phyloP scores from a whole-genome alignment of 805 yeast species.

The Isabelozyma rhagii region DNA sequence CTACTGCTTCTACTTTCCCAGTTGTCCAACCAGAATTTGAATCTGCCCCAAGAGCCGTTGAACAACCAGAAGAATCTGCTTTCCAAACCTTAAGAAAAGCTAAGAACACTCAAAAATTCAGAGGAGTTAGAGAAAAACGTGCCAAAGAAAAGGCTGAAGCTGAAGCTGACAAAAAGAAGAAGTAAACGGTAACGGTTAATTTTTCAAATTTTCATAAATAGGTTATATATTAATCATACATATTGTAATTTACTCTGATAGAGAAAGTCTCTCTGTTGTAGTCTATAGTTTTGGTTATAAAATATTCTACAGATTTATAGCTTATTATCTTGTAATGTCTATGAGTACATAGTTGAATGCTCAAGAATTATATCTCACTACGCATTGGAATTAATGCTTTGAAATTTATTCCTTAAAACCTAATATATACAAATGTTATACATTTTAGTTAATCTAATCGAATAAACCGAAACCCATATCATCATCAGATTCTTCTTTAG shows the following conservation, averaged over 20 bases:
- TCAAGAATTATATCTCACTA: no score
- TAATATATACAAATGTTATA: constrained; percentile 3
- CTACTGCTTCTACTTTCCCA: constrained; percentile 85
- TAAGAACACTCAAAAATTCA: constrained; percentile 88
- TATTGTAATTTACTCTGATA: neutral
- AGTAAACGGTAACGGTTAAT: constrained; percentile 46
- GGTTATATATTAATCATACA: neutral
- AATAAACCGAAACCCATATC: constrained; percentile 47
- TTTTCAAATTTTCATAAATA: neutral
- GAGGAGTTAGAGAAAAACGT: constrained; percentile 97
- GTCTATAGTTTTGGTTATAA: no score
- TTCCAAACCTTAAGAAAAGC: constrained; percentile 95
- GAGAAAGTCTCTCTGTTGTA: no score
- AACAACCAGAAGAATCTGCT: constrained; percentile 67
- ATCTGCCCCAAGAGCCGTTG: constrained; percentile 85
- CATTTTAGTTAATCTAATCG: constrained; percentile 24
- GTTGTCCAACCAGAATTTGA: constrained; percentile 74
- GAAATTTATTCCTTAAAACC: neutral
- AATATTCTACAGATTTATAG: no score
- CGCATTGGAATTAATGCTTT: neutral
- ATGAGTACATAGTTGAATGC: no score
- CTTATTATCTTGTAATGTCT: no score
- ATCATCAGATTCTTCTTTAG: constrained; percentile 32
- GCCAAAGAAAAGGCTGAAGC: constrained; percentile 97
- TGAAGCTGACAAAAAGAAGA: constrained; percentile 96